Conservation (phyloP, 306 rosid species). For the Alnus rubra region DNA sequence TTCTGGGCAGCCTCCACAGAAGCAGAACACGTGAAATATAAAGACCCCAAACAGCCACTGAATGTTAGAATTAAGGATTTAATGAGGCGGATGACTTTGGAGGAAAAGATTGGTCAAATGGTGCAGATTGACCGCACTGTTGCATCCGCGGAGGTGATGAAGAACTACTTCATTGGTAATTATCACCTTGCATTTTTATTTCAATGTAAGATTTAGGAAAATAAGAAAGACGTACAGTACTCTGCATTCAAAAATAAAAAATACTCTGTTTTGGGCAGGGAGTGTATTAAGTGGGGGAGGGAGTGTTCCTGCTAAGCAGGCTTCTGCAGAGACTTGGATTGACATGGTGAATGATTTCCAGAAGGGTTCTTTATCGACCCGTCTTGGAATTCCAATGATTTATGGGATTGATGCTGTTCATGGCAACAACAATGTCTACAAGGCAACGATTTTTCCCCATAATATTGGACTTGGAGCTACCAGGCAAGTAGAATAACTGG, state of each 20-base stretch:
- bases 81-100: background rate
- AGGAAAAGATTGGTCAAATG: slow-evolving; percentile 4
- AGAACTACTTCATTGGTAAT: slow-evolving; percentile 11
- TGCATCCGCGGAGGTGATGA: slow-evolving; percentile 7
- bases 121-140: slow-evolving; percentile 3
- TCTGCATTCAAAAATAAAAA: background rate
- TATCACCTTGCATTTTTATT: background rate
- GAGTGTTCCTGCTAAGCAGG: slow-evolving; percentile 9
- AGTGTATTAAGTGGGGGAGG: slow-evolving; percentile 17
- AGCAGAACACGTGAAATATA: background rate
- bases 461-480: slow-evolving; percentile 10
- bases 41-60: background rate
- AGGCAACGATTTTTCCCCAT: slow-evolving; percentile 13
- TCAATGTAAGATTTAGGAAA: background rate
- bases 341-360: slow-evolving; percentile 8
- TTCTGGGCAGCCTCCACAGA: background rate
- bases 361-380: slow-evolving; percentile 1
- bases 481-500: background rate
- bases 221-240: background rate
- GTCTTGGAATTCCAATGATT: slow-evolving; percentile 13
- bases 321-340: slow-evolving; percentile 12
- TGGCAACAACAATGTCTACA: slow-evolving; percentile 12
- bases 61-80: background rate
- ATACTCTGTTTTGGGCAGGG: background rate
- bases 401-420: slow-evolving; percentile 19